Base-by-base conservation (phyloP, 805 yeast species). In the Ogataea ramenticola region DNA sequence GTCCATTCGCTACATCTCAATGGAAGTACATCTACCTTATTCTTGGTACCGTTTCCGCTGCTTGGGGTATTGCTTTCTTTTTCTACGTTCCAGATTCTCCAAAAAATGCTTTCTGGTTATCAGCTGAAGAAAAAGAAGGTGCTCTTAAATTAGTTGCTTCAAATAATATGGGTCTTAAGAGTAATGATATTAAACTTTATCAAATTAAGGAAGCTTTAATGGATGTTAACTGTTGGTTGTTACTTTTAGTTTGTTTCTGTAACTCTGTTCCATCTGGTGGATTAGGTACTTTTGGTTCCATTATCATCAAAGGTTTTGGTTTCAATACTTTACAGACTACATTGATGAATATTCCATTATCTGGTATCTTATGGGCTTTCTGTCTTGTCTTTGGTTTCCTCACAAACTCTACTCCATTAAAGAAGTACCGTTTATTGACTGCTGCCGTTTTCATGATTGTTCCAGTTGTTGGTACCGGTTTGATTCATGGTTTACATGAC, bases 231-330 rank as follows among this genome's bases (percentile, higher is more conserved):
- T 49, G 47, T 45, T 50, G 55, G 54, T 39, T 49, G 12, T 46
- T 53, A 53, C 71, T 42, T 58, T 61, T 59, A 36, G 62, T 58
- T 53, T 63, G 43, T 50, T 60, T 58, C 47, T 65, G 70, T 21
- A 57, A 73, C 35, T 59, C 71, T 47, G 67, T 80, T 45, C 81
- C 82, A 42, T 75, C 77, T 49, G 83, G 82, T 49, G 85, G 80
- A 40, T 57, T 73, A 37, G 66, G 79, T 19, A 74, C 69, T 53
- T 75, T 76, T 49, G 64, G 67, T 43, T 65, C 74, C 38, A 67
- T 74, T 44, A 57, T 75, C 33, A 58, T 76, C 65, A 51, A 59
- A 56, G 72, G 72, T 26, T 54, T 60, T 43, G 62, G 63, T 2
- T 65, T 52, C 44, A 45, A 59, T 11, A 48, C 57, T 19, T 32